Conservation (phyloP, 1,284 basidiomycete species). For the Naganishia sp. region DNA sequence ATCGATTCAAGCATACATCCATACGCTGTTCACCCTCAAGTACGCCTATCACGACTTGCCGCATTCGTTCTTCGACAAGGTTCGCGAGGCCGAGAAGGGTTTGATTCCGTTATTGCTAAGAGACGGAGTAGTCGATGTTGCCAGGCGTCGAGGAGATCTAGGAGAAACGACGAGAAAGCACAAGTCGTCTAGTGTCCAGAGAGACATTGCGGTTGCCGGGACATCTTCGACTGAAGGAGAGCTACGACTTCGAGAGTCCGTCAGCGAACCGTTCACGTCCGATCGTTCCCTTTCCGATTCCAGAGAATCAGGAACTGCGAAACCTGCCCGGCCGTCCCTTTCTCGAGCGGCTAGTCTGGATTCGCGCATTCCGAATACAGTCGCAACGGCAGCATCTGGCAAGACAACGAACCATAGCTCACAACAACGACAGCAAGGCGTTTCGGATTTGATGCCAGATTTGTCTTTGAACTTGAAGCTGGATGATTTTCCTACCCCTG, state of each 20-base stretch:
- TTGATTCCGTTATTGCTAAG: constrained; percentile 32
- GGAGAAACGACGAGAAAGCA: constrained; percentile 17
- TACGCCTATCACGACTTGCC: constrained; percentile 33
- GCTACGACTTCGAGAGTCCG: too few species aligned
- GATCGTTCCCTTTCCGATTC: not conserved
- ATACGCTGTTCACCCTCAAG: constrained; percentile 27
- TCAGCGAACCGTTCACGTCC: not conserved
- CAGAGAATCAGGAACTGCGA: not conserved
- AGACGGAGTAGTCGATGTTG: constrained; percentile 31
- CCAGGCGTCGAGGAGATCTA: constrained; percentile 18
- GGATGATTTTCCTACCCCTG: constrained; percentile 31
- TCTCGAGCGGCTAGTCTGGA: constrained; percentile 16
- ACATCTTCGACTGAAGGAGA: not conserved
- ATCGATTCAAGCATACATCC: constrained; percentile 23
- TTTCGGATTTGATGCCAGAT: constrained; percentile 3
- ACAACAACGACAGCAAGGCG: not conserved
- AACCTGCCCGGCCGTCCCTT: not conserved
- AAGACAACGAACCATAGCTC: not conserved
- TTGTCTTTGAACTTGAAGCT: constrained; percentile 28
- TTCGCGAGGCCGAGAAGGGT: constrained; percentile 30
- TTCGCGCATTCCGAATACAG: not conserved
- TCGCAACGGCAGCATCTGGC: not conserved
- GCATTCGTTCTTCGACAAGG: constrained; percentile 33
- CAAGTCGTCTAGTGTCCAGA: not conserved
- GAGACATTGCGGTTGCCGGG: constrained; percentile 16